Base-by-base conservation (phyloP, 2,329 filamentous ascomycete genomes). In the Penicillium frequentans region DNA sequence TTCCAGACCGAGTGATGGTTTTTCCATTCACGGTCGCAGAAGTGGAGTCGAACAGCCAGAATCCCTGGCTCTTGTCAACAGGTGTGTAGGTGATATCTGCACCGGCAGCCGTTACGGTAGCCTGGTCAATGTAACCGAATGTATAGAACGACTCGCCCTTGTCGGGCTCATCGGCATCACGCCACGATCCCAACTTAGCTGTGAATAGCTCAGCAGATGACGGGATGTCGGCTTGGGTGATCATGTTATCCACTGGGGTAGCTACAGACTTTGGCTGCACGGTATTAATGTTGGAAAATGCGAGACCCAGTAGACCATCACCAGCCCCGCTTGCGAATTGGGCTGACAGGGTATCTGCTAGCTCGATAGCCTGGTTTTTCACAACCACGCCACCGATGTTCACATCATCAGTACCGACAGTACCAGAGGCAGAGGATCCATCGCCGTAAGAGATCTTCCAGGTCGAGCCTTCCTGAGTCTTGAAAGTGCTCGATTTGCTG, bases 381-480 rank as follows among this genome's bases (percentile, higher is more conserved):
- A 90, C 77, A 11, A 74, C 72, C 14, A 90, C 73, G 5, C 86
- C 86, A 29, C 88, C 88, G 53, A 91, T 70, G 1, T 75, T 77
- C 31, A 91, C 73, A 24, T 76, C 78, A 62, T 91, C 88, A 16
- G 81, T 86, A 42, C 86, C 87, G 29, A 89, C 87, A 19, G 74
- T 78, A 26, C 88, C 88, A 8, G 83, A 86, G 2, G 87, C 87
- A 11, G 78, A 82, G n/a, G 86, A 89, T 10, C 81, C 80, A 68
- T 91, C 88, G 16, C 87, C 87, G 68, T 90, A 90, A 29, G 78
- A 76, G 65, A 90, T 89, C 70, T 84, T 75, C 88, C 87, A 91
- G 2, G 75, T 81, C 42, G 77, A 78, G 37, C 78, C 79, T 0
- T 70, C 63, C 19, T 77, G 60, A 10, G 73, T 67, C 69, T 85